phyloP scores from a whole-genome alignment of 75 land plant genomes.

The Pinus taeda region DNA sequence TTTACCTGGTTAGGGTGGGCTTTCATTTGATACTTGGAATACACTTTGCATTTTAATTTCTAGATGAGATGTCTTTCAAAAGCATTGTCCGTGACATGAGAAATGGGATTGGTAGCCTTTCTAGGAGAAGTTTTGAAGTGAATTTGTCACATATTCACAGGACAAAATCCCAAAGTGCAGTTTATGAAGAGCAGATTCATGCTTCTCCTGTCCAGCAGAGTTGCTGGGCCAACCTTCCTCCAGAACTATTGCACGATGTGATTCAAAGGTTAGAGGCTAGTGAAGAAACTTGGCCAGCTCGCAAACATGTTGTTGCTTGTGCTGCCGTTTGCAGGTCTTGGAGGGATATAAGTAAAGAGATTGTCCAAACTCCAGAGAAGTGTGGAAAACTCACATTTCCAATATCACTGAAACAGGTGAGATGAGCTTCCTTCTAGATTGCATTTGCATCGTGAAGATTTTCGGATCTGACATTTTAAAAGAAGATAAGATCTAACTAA shows the following conservation, averaged over 20 bases:
- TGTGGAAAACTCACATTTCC: constrained; percentile 43
- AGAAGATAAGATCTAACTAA: too few species aligned
- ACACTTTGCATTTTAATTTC: too few species aligned
- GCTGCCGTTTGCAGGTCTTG: constrained; percentile 33
- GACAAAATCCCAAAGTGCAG: background rate
- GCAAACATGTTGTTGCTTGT: constrained; percentile 38
- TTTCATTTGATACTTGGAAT: too few species aligned
- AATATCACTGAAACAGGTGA: constrained; percentile 21
- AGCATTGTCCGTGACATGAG: constrained; percentile 60
- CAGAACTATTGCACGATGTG: constrained; percentile 36
- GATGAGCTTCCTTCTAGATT: background rate
- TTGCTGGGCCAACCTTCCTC: constrained; percentile 34
- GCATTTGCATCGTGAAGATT: too few species aligned
- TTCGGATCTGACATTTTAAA: too few species aligned
- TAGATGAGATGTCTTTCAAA: constrained; percentile 46
- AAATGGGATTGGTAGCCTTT: constrained; percentile 61
- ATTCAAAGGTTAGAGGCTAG: constrained; percentile 33
- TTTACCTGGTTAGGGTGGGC: too few species aligned
- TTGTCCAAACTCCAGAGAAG: constrained; percentile 32
- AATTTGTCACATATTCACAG: constrained; percentile 9
- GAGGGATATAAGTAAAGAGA: constrained; percentile 37
- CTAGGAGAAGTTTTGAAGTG: constrained; percentile 50
- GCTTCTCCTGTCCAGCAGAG: constrained; percentile 11
- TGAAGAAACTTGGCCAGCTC: constrained; percentile 33
- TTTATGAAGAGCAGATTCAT: background rate